phyloP scores from a whole-genome alignment of 164 flowering plant genomes.

The Magnolia changhungtana region DNA sequence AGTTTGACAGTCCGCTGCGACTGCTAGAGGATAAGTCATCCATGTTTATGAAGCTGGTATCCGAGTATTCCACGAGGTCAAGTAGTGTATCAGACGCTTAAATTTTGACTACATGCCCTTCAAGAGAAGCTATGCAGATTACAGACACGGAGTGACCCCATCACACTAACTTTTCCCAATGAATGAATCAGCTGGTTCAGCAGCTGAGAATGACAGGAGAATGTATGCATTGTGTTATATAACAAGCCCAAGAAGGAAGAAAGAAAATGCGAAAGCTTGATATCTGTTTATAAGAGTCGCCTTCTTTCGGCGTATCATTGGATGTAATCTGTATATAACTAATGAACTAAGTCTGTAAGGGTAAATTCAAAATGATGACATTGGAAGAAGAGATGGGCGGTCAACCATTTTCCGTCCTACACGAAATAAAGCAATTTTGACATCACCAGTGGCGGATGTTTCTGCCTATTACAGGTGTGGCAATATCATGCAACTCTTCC shows the following conservation, averaged over 20 bases:
- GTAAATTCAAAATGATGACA: neutral
- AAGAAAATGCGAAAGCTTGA: neutral
- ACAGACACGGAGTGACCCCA: neutral
- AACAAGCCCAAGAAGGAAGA: constrained; percentile 1
- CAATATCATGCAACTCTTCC: neutral
- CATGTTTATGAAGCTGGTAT: constrained; percentile 81
- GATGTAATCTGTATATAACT: neutral
- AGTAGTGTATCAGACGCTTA: constrained; percentile 70
- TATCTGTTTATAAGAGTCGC: neutral
- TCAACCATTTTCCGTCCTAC: neutral
- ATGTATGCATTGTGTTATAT: neutral
- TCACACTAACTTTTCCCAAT: neutral
- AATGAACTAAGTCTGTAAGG: constrained; percentile 2
- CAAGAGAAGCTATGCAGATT: neutral
- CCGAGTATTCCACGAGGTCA: constrained; percentile 87
- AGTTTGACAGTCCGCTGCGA: constrained; percentile 75
- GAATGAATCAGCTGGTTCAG: neutral
- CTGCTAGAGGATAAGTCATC: constrained; percentile 83
- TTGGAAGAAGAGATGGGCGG: constrained; percentile 5
- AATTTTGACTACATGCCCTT: constrained; percentile 3
- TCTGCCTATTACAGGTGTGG: neutral
- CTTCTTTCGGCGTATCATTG: neutral
- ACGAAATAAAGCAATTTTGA: neutral
- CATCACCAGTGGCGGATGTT: neutral
- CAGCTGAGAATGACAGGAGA: constrained; percentile 1